Percentiles rank a stretch among this genome's conserved stretches.
Evolutionary conservation across 306 rosid genomes (phyloP).

Genomic region (Gastrolobium villosum): DNA sequence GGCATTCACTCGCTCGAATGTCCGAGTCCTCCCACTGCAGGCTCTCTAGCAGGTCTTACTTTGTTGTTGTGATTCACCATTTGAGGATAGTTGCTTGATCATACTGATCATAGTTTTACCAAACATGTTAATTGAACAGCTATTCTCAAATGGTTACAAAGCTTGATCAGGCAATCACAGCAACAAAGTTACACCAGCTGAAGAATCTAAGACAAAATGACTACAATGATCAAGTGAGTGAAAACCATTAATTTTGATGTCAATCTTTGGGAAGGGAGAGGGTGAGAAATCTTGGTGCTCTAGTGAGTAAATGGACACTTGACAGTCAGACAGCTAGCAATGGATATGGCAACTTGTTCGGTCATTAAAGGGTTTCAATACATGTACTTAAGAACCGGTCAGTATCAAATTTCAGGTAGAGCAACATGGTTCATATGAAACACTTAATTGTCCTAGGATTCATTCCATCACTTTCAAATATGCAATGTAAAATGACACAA

Average conservation of each 20-base stretch:
- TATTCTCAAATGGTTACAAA: constrained; percentile 8
- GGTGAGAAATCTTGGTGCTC: not conserved
- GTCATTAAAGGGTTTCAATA: not conserved
- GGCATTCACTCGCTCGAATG: not conserved
- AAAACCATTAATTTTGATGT: not conserved
- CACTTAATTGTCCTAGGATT: constrained; percentile 21
- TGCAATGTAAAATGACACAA: constrained; percentile 17
- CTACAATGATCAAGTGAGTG: not conserved
- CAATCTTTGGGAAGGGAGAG: not conserved
- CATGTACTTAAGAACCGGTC: not conserved
- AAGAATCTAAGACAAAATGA: not conserved
- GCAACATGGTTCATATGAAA: constrained; percentile 29
- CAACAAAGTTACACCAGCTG: constrained; percentile 12
- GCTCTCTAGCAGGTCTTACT: not conserved
- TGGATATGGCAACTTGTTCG: not conserved
- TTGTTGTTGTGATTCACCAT: not conserved
- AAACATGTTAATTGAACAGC: not conserved
- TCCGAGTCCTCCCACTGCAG: not conserved
- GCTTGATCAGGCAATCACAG: constrained; percentile 15
- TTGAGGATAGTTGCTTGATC: not conserved
- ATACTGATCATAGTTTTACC: constrained; percentile 19
- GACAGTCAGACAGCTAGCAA: constrained; percentile 11
- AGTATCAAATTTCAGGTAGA: constrained; percentile 35
- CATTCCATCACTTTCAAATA: constrained; percentile 22
- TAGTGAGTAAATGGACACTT: not conserved